phyloP scores from a whole-genome alignment of 129 eudicot genomes.

The Ambrosia artemisiifolia region DNA sequence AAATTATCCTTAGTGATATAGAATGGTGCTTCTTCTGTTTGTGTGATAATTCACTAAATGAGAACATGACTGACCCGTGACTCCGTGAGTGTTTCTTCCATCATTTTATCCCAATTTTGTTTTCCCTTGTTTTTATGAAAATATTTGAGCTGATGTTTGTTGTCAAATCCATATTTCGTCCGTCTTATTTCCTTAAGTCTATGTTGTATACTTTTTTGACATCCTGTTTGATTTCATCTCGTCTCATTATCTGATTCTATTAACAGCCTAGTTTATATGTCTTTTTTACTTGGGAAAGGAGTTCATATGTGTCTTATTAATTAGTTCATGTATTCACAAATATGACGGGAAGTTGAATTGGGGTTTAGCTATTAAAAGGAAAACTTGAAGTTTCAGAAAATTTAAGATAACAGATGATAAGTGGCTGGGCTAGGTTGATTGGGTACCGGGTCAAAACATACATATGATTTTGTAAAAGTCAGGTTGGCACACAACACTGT shows the following conservation, averaged over 20 bases:
- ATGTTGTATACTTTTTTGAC: background rate
- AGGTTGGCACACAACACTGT: background rate
- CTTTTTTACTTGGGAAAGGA: background rate
- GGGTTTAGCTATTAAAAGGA: background rate
- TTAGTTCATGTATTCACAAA: background rate
- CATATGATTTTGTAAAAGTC: background rate
- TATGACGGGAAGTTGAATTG: background rate
- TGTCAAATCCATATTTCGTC: conserved; percentile 1
- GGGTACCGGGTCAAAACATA: background rate
- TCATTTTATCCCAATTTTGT: background rate
- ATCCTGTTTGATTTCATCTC: background rate
- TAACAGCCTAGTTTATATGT: background rate
- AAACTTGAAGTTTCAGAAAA: background rate
- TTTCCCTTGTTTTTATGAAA: background rate
- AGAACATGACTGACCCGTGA: background rate
- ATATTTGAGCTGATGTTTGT: background rate
- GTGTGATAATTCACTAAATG: background rate
- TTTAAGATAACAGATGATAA: background rate
- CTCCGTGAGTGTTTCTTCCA: background rate
- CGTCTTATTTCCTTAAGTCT: background rate
- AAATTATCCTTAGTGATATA: background rate
- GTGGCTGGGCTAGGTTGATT: background rate
- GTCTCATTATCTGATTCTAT: background rate
- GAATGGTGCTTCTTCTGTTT: background rate
- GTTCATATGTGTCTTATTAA: background rate